phyloP scores from a whole-genome alignment of 2,329 filamentous ascomycete genomes.

The Mycosphaerella arachidis region DNA sequence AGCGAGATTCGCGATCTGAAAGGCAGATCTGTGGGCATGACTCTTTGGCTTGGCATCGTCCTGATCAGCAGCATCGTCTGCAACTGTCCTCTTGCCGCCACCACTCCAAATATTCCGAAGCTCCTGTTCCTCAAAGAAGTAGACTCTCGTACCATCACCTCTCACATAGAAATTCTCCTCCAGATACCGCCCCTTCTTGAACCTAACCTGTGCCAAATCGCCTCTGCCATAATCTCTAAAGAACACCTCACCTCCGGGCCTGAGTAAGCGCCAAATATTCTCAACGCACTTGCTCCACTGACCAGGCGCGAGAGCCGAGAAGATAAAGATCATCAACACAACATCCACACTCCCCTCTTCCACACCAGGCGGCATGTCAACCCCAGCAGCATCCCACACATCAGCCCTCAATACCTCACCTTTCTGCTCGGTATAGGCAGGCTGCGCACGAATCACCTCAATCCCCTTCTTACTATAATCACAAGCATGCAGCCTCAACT shows the following conservation, averaged over 20 bases:
- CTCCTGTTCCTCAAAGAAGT: constrained; percentile 91
- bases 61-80: constrained; percentile 18
- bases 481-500: constrained; percentile 82
- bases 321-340: constrained; percentile 93
- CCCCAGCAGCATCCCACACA: constrained; percentile 83
- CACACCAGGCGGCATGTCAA: constrained; percentile 68
- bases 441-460: constrained; percentile 79
- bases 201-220: constrained; percentile 91
- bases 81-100: constrained; percentile 4
- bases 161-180: constrained; percentile 97
- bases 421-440: constrained; percentile 60
- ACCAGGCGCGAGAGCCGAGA: constrained; percentile 78
- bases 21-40: constrained; percentile 20
- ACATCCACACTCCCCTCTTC: constrained; percentile 79
- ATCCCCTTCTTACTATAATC: constrained; percentile 96
- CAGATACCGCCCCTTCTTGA: constrained; percentile 91
- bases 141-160: constrained; percentile 91
- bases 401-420: constrained; percentile 68
- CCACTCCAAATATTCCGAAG: constrained; percentile 73
- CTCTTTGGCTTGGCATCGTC: constrained; percentile 20
- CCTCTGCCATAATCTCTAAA: constrained; percentile 97
- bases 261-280: constrained; percentile 78
- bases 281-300: constrained; percentile 80
- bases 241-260: constrained; percentile 86
- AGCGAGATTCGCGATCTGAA: constrained; percentile 73